A percentile compares a stretch with the other conserved stretches of the same genome.
Evolutionary conservation across 495 filamentous ascomycete genomes (phyloP).

Genomic region (Stereocaulon alpinum): DNA sequence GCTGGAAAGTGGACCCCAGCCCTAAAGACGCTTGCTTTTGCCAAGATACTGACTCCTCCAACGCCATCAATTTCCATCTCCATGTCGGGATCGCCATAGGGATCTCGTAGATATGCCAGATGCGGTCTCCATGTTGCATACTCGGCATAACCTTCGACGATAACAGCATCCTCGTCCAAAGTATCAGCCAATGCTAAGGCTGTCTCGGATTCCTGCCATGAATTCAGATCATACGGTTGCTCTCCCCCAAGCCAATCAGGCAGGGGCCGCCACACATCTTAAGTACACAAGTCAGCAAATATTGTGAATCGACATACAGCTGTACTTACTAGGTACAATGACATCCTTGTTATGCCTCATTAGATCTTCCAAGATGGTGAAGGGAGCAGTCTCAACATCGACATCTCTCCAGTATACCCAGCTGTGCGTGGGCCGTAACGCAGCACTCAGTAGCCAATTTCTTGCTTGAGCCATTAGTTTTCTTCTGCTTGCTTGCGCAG

Average conservation of each 20-base stretch:
- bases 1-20: constrained; percentile 95
- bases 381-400: constrained; percentile 93
- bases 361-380: constrained; percentile 91
- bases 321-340: constrained; percentile 90
- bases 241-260: constrained; percentile 99
- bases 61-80: constrained; percentile 99
- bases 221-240: constrained; percentile 97
- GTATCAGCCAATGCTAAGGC: constrained; percentile 88
- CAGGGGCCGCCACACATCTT: constrained; percentile 96
- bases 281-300: constrained; percentile 12
- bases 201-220: constrained; percentile 98
- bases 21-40: constrained; percentile 90
- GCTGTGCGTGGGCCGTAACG: constrained; percentile 86
- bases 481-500: constrained; percentile 83
- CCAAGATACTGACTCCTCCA: constrained; percentile 92
- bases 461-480: constrained; percentile 97
- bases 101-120: constrained; percentile 92
- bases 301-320: constrained; percentile 4
- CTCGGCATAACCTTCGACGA: constrained; percentile 98
- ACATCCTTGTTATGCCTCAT: constrained; percentile 99
- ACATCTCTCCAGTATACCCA: constrained; percentile 99
- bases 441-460: constrained; percentile 94
- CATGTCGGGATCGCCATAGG: constrained; percentile 96
- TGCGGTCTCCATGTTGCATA: constrained; percentile 98
- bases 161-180: constrained; percentile 95